A percentile compares a stretch with the other conserved stretches of the same genome.
phyloP scores from a whole-genome alignment of 306 rosid species.

The Prunus mira region DNA sequence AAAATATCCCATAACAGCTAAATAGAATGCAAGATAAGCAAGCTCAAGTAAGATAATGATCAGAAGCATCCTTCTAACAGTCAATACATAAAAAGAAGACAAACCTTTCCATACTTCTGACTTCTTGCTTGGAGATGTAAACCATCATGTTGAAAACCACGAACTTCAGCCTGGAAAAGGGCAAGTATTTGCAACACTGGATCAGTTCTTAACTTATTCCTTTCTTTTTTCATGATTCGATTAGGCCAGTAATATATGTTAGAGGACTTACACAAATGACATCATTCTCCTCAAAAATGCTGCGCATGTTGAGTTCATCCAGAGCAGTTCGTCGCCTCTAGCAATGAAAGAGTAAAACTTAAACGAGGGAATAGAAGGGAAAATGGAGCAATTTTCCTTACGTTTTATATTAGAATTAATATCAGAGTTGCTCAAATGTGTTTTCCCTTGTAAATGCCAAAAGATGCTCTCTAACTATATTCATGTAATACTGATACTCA shows the following conservation, averaged over 20 bases:
- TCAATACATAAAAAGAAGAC: constrained; percentile 6
- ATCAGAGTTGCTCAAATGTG: not conserved
- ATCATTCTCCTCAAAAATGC: constrained; percentile 81
- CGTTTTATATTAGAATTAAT: not conserved
- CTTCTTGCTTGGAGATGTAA: constrained; percentile 97
- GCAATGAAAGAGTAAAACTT: constrained; percentile 14
- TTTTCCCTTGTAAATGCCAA: not conserved
- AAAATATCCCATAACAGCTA: not conserved
- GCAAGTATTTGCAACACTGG: not conserved
- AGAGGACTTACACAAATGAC: constrained; percentile 70
- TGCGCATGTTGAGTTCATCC: constrained; percentile 94
- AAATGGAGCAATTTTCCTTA: not conserved
- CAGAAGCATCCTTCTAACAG: not conserved
- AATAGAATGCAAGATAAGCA: not conserved
- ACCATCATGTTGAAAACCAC: constrained; percentile 84
- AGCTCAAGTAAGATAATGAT: not conserved
- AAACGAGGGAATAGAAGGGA: not conserved
- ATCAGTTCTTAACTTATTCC: not conserved
- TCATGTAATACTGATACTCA: not conserved
- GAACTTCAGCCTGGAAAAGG: constrained; percentile 74
- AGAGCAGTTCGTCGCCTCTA: constrained; percentile 87
- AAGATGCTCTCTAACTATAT: not conserved
- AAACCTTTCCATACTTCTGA: constrained; percentile 89
- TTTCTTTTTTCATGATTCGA: not conserved
- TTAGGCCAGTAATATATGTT: not conserved